Conservation (phyloP, 2,329 filamentous ascomycete species). For the Clonostachys rosea region DNA sequence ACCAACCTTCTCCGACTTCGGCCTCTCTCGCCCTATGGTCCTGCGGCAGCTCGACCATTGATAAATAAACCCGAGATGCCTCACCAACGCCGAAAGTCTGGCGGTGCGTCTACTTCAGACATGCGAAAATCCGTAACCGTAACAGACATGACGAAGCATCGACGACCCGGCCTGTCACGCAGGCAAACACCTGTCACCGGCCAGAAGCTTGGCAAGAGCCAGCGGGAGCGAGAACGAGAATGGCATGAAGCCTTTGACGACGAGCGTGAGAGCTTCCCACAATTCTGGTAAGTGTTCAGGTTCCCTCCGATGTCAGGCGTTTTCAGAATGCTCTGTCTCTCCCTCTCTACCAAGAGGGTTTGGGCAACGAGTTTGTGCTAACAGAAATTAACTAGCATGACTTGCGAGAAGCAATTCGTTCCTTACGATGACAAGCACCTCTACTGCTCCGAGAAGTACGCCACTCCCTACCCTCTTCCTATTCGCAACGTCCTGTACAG, state of each 20-base stretch:
- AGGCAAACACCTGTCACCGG: slow-evolving; percentile 30
- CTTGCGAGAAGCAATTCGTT: slow-evolving; percentile 62
- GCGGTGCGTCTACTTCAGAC: slow-evolving; percentile 51
- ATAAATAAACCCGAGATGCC: slow-evolving; percentile 34
- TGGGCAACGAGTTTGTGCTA: slow-evolving; percentile 5
- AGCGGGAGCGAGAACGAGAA: slow-evolving; percentile 45
- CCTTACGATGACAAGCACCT: slow-evolving; percentile 51
- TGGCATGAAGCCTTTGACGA: slow-evolving; percentile 48
- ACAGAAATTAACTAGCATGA: slow-evolving; percentile 44
- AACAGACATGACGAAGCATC: slow-evolving; percentile 40
- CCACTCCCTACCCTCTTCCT: slow-evolving; percentile 8
- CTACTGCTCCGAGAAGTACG: slow-evolving; percentile 62
- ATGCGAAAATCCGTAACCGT: slow-evolving; percentile 43
- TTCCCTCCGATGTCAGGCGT: neutral
- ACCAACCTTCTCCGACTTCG: neutral
- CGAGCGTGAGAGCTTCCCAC: slow-evolving; percentile 59
- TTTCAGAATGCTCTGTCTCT: neutral
- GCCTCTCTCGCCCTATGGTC: neutral
- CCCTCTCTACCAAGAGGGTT: neutral
- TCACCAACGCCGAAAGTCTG: slow-evolving; percentile 50
- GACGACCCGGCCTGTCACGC: slow-evolving; percentile 39
- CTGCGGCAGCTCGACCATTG: neutral
- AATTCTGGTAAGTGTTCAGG: slow-evolving; percentile 52
- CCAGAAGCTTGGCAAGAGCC: slow-evolving; percentile 45
- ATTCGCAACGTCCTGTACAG: neutral